phyloP scores from a whole-genome alignment of 305 asterid species.

The Fraxinus ornus region DNA sequence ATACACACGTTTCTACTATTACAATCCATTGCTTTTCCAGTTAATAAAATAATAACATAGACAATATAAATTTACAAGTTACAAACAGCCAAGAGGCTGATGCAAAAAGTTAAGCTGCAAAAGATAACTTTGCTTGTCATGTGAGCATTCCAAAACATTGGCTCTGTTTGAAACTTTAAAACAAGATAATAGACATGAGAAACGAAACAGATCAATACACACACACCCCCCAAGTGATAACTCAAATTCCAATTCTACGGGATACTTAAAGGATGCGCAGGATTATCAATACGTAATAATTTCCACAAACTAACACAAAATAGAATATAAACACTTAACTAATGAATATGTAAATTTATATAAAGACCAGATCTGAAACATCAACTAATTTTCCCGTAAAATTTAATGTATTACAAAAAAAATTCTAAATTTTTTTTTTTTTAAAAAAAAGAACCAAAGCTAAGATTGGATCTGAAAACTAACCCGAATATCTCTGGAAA shows the following conservation, averaged over 20 bases:
- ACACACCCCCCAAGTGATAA: background rate
- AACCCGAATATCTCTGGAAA: constrained; percentile 88
- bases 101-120: background rate
- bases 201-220: no score
- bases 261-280: background rate
- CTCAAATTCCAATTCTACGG: background rate
- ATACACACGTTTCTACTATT: background rate
- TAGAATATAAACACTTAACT: background rate
- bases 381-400: background rate
- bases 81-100: background rate
- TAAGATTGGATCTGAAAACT: constrained; percentile 25
- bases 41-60: no score
- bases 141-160: no score
- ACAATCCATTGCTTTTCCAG: background rate
- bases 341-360: background rate
- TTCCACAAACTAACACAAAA: background rate
- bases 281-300: background rate
- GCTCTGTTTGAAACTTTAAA: no score
- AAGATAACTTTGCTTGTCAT: no score
- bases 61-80: background rate
- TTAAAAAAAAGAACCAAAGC: background rate
- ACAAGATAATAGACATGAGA: no score
- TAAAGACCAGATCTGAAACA: background rate
- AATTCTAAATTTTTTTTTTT: background rate
- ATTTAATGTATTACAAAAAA: background rate